Conservation (phyloP, 1,139 yeast species). For the Saccharomyces hybrid region DNA sequence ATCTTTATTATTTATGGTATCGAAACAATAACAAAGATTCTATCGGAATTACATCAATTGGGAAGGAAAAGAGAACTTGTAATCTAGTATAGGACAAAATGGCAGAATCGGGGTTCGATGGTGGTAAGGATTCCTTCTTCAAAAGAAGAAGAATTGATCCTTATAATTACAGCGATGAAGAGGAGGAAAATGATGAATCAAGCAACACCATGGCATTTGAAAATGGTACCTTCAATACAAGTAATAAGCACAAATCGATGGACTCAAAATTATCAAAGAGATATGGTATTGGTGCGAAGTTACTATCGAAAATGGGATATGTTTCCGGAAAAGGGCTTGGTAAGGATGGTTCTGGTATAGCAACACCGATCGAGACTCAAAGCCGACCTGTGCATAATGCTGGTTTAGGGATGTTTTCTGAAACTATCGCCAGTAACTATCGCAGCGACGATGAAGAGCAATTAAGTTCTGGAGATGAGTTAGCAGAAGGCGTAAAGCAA, state of each 20-base stretch:
- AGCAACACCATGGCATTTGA: neutral
- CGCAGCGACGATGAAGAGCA: constrained; percentile 10
- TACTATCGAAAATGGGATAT: constrained; percentile 83
- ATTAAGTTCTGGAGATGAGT: constrained; percentile 14
- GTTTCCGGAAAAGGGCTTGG: constrained; percentile 80
- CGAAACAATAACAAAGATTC: neutral
- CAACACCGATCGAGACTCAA: constrained; percentile 66
- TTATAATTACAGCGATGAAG: constrained; percentile 10
- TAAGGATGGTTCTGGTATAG: constrained; percentile 58
- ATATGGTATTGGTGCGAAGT: constrained; percentile 82
- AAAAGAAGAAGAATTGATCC: constrained; percentile 9
- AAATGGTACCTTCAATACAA: neutral
- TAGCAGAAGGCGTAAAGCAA: neutral
- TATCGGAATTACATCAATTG: neutral
- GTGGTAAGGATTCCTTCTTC: neutral
- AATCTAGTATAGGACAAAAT: neutral
- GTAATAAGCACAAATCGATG: neutral
- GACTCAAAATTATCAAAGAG: constrained; percentile 15
- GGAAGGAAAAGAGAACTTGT: neutral
- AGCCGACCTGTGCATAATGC: constrained; percentile 51
- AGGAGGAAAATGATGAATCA: constrained; percentile 8
- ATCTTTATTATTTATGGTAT: neutral
- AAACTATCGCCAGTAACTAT: constrained; percentile 1
- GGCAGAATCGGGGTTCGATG: neutral
- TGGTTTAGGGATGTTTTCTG: constrained; percentile 54